Conservation (phyloP, 2,329 filamentous ascomycete genomes). For the Colletotrichum neosansevieriae region DNA sequence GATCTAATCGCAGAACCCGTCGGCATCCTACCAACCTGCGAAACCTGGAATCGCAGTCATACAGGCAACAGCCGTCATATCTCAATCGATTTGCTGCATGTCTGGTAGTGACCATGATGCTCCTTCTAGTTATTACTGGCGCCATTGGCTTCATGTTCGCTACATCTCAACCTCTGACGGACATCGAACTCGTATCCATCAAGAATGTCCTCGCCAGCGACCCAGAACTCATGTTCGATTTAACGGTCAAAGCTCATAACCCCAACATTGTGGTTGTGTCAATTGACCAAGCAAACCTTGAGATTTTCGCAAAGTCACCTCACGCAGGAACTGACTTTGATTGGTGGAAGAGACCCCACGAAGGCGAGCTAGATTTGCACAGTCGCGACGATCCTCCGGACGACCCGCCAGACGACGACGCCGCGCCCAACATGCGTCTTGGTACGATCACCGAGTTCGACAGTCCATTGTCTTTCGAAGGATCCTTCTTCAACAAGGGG, state of each 20-base stretch:
- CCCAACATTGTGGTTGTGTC: slow-evolving; percentile 92
- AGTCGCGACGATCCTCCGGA: slow-evolving; percentile 51
- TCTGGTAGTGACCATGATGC: slow-evolving; percentile 83
- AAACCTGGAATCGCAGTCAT: slow-evolving; percentile 80
- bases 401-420: slow-evolving; percentile 75
- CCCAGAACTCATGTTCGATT: slow-evolving; percentile 93
- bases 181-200: slow-evolving; percentile 83
- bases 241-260: slow-evolving; percentile 89
- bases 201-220: slow-evolving; percentile 93
- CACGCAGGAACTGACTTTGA: slow-evolving; percentile 79
- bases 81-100: slow-evolving; percentile 85
- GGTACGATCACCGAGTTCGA: slow-evolving; percentile 90
- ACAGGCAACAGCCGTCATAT: slow-evolving; percentile 72
- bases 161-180: slow-evolving; percentile 86
- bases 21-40: slow-evolving; percentile 68
- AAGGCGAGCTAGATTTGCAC: slow-evolving; percentile 39
- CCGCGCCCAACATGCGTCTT: slow-evolving; percentile 88
- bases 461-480: slow-evolving; percentile 88
- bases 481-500: slow-evolving; percentile 84
- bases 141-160: slow-evolving; percentile 91
- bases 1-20: slow-evolving; percentile 69
- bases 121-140: slow-evolving; percentile 85
- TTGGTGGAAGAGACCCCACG: slow-evolving; percentile 65
- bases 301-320: slow-evolving; percentile 94
- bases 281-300: slow-evolving; percentile 87